Evolutionary conservation across 768 basidiomycete genomes (phyloP), one percentile per base, ranked within the genome.

Genomic region (Panaeolus cyanescens): DNA sequence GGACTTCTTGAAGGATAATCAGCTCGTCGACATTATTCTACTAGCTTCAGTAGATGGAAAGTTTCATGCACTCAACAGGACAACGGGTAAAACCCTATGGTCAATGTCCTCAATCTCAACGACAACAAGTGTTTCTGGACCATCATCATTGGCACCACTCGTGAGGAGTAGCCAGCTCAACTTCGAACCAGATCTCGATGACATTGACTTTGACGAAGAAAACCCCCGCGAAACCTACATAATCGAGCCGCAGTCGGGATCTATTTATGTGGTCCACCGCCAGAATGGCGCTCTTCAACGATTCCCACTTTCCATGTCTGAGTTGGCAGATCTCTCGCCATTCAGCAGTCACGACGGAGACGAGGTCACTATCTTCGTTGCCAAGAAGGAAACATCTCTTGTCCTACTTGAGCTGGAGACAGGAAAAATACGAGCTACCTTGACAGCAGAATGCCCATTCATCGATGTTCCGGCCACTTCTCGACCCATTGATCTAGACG

Each of bases 1-100:
- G 54, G 59, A 68, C 60, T 40, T 67, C 22, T 60, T 73, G 8
- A 72, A 73, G 17, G 85, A 90, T 59, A 79, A 87, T 19, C 82
- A 89, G 55, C 77, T 96, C 10, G 74, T 95, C 61, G 91, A 96
- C 68, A 84, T 92, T 58, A 91, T 97, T 28, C 85, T 99, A 17
- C 84, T 96, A 10, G 93, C 95, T 1, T 95, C 95, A 6, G 88
- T 99, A 28, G 96, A 99, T 75, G 96, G 96, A 25, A 93, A 89
- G 60, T 88, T 99, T 32, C 96, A 98, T 78, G 97, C 95, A 0
- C 81, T 99, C 64, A 95, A 96, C 70, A 81, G 96, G 62, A 88
- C 90, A 0, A 89, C 90, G 0, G 96, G 96, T 0, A 83, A 84
- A 15, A 80, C 85, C 8, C 79, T 95, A 0, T 99, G 96, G 96